Percentiles rank a stretch among this genome's conserved stretches.
These are phyloP conservation scores for Carpinus viminea DNA, from an alignment of 306 rosid genomes.

Conservation along the genomic window DNA sequence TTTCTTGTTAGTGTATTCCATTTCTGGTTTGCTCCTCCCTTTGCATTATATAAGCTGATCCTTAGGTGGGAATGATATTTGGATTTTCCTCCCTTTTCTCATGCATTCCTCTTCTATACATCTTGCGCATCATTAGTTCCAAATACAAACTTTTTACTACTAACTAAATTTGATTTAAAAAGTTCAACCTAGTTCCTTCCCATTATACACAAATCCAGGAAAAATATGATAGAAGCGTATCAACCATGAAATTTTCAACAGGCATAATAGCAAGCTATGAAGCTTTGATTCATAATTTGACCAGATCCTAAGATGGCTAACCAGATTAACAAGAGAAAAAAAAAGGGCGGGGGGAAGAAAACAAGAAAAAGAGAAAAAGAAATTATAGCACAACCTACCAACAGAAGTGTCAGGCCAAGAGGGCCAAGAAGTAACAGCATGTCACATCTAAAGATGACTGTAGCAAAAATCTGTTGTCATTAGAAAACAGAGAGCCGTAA, in stretches of 20 bases:
- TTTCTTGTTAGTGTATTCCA: neutral
- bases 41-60: neutral
- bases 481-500: conserved; percentile 20
- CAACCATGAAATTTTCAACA: neutral
- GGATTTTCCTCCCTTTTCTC: neutral
- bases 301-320: neutral
- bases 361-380: neutral
- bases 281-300: neutral
- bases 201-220: neutral
- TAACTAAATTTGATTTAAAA: neutral
- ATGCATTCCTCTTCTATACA: neutral
- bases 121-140: neutral
- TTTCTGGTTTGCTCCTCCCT: neutral
- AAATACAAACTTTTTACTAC: neutral
- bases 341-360: neutral
- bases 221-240: neutral
- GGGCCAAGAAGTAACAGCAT: conserved; percentile 78
- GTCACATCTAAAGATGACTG: conserved; percentile 84
- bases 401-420: conserved; percentile 70
- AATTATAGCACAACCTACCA: conserved; percentile 51
- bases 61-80: neutral
- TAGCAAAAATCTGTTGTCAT: conserved; percentile 77
- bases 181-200: neutral
- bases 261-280: neutral
- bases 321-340: conserved; percentile 17